phyloP scores from a whole-genome alignment of 2,329 filamentous ascomycete species.

The Alternaria gansuensis region DNA sequence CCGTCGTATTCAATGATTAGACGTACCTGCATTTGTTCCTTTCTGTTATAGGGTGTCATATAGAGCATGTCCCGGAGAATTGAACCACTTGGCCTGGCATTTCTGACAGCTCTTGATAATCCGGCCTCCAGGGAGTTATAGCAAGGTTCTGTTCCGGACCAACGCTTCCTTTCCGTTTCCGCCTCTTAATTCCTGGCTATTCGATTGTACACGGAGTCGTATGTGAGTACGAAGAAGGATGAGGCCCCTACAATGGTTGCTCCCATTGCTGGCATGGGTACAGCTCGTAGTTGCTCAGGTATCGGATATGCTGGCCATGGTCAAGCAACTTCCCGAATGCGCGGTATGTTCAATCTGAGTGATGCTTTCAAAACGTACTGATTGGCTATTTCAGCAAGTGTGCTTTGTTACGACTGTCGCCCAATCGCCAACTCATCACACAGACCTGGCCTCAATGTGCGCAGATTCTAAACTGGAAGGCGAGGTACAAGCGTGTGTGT shows the following conservation, averaged over 20 bases:
- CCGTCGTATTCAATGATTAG: slow-evolving; percentile 12
- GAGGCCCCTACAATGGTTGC: slow-evolving; percentile 28
- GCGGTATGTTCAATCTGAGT: slow-evolving; percentile 26
- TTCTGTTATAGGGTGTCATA: slow-evolving; percentile 14
- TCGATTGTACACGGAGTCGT: slow-evolving; percentile 3
- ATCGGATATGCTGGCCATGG: slow-evolving; percentile 18
- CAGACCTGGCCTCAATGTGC: slow-evolving; percentile 29
- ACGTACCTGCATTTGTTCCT: slow-evolving; percentile 12
- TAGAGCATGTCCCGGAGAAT: slow-evolving; percentile 8
- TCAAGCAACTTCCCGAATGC: slow-evolving; percentile 29
- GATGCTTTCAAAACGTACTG: slow-evolving; percentile 1
- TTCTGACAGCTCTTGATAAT: slow-evolving; percentile 17
- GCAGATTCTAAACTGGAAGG: slow-evolving; percentile 25
- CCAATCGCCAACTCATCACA: slow-evolving; percentile 23
- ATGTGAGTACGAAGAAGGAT: slow-evolving; percentile 20
- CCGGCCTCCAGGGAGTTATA: slow-evolving; percentile 2
- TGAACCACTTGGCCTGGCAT: slow-evolving; percentile 7
- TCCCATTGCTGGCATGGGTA: slow-evolving; percentile 28
- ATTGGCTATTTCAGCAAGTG: slow-evolving; percentile 21
- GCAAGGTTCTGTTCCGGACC: slow-evolving; percentile 6
- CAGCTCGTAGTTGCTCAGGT: slow-evolving; percentile 29
- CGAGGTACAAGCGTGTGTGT: slow-evolving; percentile 24
- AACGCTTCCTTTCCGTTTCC: slow-evolving; percentile 4
- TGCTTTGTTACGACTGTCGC: slow-evolving; percentile 24
- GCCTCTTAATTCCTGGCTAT: slow-evolving; percentile 3